These are phyloP conservation scores for Lathyrus sativus DNA, from an alignment of 306 rosid species.

Conservation along the genomic window DNA sequence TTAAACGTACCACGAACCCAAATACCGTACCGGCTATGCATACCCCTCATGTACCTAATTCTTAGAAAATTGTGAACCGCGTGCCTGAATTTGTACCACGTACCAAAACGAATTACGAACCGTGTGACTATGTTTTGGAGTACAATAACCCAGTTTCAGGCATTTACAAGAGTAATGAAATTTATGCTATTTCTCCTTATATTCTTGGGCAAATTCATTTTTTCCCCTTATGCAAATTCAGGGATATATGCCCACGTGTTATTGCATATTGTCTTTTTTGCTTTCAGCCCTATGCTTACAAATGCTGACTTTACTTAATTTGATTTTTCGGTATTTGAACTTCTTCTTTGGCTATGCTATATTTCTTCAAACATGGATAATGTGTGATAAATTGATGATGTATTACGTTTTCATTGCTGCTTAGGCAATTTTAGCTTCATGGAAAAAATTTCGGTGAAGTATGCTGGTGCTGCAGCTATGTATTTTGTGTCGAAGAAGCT, in stretches of 20 bases:
- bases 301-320: slow-evolving; percentile 22
- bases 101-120: no score
- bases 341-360: slow-evolving; percentile 26
- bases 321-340: neutral
- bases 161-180: neutral
- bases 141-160: neutral
- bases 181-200: neutral
- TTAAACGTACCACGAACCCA: no score
- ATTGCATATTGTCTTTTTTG: neutral
- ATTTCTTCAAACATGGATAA: slow-evolving; percentile 29
- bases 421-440: slow-evolving; percentile 84
- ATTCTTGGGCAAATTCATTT: neutral
- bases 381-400: slow-evolving; percentile 9
- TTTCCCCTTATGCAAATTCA: neutral
- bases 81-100: no score
- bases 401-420: slow-evolving; percentile 15
- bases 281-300: slow-evolving; percentile 5
- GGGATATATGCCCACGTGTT: neutral
- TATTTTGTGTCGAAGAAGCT: slow-evolving; percentile 91
- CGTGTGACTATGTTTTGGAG: neutral
- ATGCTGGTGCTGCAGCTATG: slow-evolving; percentile 98
- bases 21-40: no score
- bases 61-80: no score
- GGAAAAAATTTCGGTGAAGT: slow-evolving; percentile 79
- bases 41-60: no score